phyloP scores from a whole-genome alignment of 805 yeast genomes.

The Wickerhamomyces sydowiorum region DNA sequence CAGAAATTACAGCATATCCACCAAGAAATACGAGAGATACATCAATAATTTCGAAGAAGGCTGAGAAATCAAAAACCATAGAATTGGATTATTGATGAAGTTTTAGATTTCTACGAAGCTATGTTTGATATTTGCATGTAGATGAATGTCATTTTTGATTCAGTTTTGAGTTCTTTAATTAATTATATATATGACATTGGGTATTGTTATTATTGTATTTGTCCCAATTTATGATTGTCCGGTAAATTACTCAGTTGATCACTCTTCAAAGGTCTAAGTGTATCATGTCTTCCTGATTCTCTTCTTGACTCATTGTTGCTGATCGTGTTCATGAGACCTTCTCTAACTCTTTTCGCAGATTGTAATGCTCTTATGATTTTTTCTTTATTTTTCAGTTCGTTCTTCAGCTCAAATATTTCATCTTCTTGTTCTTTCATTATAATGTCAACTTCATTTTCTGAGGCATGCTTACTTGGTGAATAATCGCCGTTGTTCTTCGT shows the following conservation, averaged over 20 bases:
- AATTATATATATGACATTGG: background rate
- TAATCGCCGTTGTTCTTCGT: background rate
- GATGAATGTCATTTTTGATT: background rate
- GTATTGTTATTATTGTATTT: background rate
- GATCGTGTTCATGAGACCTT: constrained; percentile 20
- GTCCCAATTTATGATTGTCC: background rate
- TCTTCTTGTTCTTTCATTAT: constrained; percentile 56
- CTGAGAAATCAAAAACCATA: background rate
- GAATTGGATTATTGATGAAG: background rate
- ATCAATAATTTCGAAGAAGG: too few species aligned
- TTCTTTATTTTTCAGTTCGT: constrained; percentile 65
- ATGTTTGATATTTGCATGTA: too few species aligned
- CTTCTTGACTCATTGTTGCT: constrained; percentile 17
- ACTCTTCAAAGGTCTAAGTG: constrained; percentile 15
- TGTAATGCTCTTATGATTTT: constrained; percentile 70
- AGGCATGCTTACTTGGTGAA: constrained; percentile 11
- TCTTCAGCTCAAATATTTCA: constrained; percentile 60
- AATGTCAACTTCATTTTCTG: constrained; percentile 16
- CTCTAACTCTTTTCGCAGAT: constrained; percentile 57
- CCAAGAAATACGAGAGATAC: too few species aligned
- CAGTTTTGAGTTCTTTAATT: background rate
- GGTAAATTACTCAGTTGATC: constrained; percentile 6
- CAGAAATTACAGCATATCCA: background rate
- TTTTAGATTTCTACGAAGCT: too few species aligned
- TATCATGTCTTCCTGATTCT: constrained; percentile 13